These are phyloP conservation scores for Syzygium jambos DNA, from an alignment of 345 rosid species.

Conservation along the genomic window DNA sequence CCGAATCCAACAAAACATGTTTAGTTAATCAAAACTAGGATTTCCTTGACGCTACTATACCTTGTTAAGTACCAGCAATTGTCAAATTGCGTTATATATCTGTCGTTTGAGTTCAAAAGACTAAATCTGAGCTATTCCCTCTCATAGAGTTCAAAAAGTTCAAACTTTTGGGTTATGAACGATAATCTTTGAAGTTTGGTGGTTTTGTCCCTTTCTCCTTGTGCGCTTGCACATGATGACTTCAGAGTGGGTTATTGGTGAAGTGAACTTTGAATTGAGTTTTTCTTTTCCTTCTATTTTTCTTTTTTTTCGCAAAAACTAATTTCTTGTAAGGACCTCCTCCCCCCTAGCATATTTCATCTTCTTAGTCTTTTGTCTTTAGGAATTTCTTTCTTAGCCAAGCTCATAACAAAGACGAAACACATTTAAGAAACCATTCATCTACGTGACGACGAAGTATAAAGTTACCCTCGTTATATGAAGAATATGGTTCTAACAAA, in stretches of 20 bases:
- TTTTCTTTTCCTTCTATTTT: neutral
- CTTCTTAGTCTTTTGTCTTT: neutral
- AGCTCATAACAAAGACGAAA: neutral
- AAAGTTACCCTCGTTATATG: neutral
- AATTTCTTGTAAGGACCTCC: neutral
- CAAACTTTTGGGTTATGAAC: neutral
- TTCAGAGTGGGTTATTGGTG: neutral
- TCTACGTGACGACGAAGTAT: neutral
- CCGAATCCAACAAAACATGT: neutral
- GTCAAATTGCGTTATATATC: neutral
- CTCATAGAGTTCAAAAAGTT: neutral
- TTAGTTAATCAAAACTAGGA: neutral
- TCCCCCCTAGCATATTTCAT: neutral
- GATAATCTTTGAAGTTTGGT: neutral
- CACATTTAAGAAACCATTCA: neutral
- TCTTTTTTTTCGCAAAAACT: neutral
- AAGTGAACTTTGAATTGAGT: neutral
- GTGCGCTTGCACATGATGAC: neutral
- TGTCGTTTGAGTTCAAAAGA: neutral
- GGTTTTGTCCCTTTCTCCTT: neutral
- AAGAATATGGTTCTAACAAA: neutral
- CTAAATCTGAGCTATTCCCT: neutral
- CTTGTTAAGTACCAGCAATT: neutral
- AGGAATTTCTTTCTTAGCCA: neutral
- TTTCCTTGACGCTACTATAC: neutral